Evolutionary conservation across 495 filamentous ascomycete genomes (phyloP), one percentile per base, ranked within the genome.

Genomic region (Evansstolkia leycettana): DNA sequence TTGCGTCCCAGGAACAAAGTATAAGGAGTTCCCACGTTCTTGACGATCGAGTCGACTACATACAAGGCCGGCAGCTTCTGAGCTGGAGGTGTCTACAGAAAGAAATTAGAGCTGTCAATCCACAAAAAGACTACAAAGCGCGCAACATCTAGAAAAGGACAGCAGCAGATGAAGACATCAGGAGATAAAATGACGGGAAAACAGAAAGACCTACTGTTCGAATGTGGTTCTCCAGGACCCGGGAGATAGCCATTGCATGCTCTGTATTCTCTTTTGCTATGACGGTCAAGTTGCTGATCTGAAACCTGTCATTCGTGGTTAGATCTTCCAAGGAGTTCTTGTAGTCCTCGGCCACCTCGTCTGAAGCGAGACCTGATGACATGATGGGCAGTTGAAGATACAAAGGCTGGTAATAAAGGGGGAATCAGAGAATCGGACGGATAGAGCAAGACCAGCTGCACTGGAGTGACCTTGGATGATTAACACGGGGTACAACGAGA

Each of bases 11-110:
- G 78, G 54, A 90, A 95, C 5, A 94, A 70, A 1, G 86, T 93
- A 59, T 96, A 98, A 31, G 90, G 92, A 1, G 87, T 94, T 17
- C 92, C 92, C 38, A 96, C 87, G 69, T 96, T 96, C 64, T 98
- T 98, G 48, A 90, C 90, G 37, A 98, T 83, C 7, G 88, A 95
- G 62, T 98, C 90, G 52, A 95, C 82, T 46, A 98, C 80, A 65
- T 96, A 98, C n/a, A 98, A 70, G 2, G 92, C 84, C 15, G 89
- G 86, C 11, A 98, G 65, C 48, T 95, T 98, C 52, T 81, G 82
- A 24, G 68, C 65, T 14, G 90, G 86, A 28, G 84, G 75, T 28
- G 77, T 81, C 89, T 98, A 67, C 43, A 58, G 39, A 52, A 39
- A 47, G 29, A 31, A 31, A 57, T 67, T 54, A 67, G 64, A 60